phyloP scores from a whole-genome alignment of 1,284 basidiomycete genomes.

The Wallemia hederae region DNA sequence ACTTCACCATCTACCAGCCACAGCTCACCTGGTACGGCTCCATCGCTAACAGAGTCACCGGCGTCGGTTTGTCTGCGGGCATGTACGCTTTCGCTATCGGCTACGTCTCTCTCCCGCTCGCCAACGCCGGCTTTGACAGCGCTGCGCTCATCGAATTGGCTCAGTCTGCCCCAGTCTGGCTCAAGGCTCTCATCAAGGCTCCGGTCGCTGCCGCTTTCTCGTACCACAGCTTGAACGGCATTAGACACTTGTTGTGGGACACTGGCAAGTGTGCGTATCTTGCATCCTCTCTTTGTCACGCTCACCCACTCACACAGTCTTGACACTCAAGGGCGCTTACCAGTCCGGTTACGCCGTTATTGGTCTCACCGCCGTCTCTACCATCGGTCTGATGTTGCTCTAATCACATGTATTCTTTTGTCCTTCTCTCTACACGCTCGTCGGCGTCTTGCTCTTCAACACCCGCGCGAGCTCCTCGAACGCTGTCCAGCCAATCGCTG shows the following conservation, averaged over 20 bases:
- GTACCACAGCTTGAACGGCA: constrained; percentile 69
- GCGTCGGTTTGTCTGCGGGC: constrained; percentile 46
- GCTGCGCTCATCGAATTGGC: constrained; percentile 45
- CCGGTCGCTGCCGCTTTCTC: constrained; percentile 54
- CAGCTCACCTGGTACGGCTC: constrained; percentile 65
- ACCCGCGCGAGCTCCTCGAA: constrained; percentile 36
- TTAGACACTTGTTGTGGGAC: constrained; percentile 83
- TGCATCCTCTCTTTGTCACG: not conserved
- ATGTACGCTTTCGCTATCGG: constrained; percentile 65
- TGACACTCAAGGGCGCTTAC: constrained; percentile 51
- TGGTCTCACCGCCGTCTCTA: constrained; percentile 45
- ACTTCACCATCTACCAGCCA: constrained; percentile 87
- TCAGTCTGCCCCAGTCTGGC: constrained; percentile 29
- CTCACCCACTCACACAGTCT: constrained; percentile 22
- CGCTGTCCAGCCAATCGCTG: constrained; percentile 70
- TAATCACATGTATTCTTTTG: constrained; percentile 8
- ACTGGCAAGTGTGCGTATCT: constrained; percentile 35
- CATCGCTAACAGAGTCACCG: constrained; percentile 60
- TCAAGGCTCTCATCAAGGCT: constrained; percentile 45
- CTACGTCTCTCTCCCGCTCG: constrained; percentile 54
- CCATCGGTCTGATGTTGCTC: constrained; percentile 31
- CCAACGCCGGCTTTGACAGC: constrained; percentile 34
- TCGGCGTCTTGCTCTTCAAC: constrained; percentile 4
- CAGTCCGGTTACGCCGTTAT: constrained; percentile 50
- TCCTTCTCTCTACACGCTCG: not conserved